Percentiles rank a stretch among this genome's conserved stretches.
phyloP scores from a whole-genome alignment of 345 rosid species.

The Populus ilicifolia region DNA sequence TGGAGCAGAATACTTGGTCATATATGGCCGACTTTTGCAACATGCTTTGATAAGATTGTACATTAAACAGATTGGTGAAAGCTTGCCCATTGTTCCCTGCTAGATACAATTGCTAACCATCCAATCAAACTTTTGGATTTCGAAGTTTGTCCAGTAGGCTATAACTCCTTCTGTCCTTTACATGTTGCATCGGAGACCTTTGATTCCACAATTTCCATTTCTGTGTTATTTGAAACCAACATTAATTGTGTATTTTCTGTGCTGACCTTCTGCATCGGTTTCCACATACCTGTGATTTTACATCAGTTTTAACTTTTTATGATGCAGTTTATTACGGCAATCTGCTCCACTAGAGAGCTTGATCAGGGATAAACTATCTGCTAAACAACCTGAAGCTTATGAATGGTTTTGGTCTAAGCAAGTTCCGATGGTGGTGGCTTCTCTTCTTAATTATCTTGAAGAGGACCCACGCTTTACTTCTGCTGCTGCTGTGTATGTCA shows the following conservation, averaged over 20 bases:
- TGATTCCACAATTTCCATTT: too few relatives aligned
- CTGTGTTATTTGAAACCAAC: neutral
- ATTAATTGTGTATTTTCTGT: neutral
- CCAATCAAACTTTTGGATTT: constrained; percentile 1
- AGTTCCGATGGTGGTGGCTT: constrained; percentile 54
- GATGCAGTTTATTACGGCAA: constrained; percentile 66
- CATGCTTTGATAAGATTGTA: neutral
- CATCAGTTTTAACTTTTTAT: constrained; percentile 11
- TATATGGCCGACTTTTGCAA: neutral
- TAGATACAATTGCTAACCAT: neutral
- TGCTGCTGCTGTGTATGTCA: constrained; percentile 54
- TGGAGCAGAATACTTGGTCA: neutral
- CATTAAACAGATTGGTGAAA: neutral
- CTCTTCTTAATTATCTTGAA: constrained; percentile 65
- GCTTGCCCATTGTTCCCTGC: neutral
- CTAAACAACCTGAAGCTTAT: constrained; percentile 66
- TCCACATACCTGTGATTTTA: constrained; percentile 4
- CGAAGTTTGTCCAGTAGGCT: neutral
- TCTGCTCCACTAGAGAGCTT: constrained; percentile 75
- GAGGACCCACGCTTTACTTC: constrained; percentile 54
- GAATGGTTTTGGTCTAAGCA: constrained; percentile 86
- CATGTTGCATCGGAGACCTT: neutral
- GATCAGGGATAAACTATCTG: constrained; percentile 76
- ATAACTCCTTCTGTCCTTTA: neutral
- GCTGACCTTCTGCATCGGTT: neutral